Evolutionary conservation across 2,329 filamentous ascomycete species (phyloP).

Genomic region (Xylaria sp.): DNA sequence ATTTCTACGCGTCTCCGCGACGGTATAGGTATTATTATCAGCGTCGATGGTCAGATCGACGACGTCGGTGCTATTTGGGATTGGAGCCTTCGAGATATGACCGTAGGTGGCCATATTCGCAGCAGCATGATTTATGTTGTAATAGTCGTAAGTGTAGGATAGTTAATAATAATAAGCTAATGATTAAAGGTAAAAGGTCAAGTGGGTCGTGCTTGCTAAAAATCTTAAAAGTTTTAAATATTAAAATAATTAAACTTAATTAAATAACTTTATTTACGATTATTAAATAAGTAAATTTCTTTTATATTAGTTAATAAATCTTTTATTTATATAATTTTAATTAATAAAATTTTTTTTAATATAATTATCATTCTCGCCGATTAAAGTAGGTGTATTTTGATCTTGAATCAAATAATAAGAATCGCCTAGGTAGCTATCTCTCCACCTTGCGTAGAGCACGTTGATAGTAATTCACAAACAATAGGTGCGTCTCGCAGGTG

Average conservation of each 20-base stretch:
- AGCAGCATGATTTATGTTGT: conserved; percentile 6
- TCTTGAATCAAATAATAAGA: too few species aligned
- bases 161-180: background rate
- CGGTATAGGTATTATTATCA: too few species aligned
- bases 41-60: conserved; percentile 31
- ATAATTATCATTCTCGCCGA: too few species aligned
- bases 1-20: too few species aligned
- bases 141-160: background rate
- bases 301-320: background rate
- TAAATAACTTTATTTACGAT: conserved; percentile 16
- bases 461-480: background rate
- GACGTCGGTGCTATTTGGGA: background rate
- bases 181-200: background rate
- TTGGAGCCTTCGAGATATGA: background rate
- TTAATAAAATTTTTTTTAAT: too few species aligned
- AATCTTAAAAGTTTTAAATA: conserved; percentile 5
- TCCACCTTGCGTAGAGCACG: too few species aligned
- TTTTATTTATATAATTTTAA: background rate
- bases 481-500: too few species aligned
- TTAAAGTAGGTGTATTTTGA: too few species aligned
- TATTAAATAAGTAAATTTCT: background rate
- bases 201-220: background rate
- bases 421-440: too few species aligned
- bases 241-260: conserved; percentile 15
- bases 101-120: conserved; percentile 7